A percentile compares a stretch with the other conserved stretches of the same genome.
Conservation (phyloP, 2,329 filamentous ascomycete species). For the Trichoderma afroharzianum region DNA sequence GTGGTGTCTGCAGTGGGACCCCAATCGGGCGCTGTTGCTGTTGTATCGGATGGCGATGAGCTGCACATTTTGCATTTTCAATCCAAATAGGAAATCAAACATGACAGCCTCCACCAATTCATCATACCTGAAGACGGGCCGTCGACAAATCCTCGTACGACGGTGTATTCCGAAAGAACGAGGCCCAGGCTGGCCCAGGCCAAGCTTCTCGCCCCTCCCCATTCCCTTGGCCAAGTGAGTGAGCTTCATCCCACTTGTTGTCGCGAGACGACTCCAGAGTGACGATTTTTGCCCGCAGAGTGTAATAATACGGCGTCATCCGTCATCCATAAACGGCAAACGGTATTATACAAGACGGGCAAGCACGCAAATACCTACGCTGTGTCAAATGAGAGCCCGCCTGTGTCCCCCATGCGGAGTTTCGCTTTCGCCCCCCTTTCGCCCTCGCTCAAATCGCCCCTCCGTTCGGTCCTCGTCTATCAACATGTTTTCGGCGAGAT, state of each 20-base stretch:
- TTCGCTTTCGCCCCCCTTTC: neutral
- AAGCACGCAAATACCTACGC: neutral
- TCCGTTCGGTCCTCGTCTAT: slow-evolving; percentile 3
- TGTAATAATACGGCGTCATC: neutral
- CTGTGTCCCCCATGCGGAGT: neutral
- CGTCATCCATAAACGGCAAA: neutral
- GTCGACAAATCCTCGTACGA: neutral
- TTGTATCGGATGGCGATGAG: slow-evolving; percentile 7
- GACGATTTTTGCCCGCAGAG: neutral
- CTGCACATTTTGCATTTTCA: slow-evolving; percentile 12
- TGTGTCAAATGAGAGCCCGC: neutral
- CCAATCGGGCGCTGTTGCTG: neutral
- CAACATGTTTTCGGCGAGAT: slow-evolving; percentile 12
- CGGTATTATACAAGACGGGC: neutral
- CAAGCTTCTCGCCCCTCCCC: neutral
- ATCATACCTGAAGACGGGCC: slow-evolving; percentile 4
- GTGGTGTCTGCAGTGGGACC: neutral
- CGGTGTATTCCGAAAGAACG: neutral
- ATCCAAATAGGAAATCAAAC: slow-evolving; percentile 14
- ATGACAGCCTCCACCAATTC: neutral
- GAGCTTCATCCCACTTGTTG: neutral
- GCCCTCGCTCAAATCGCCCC: neutral
- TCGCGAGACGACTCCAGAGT: neutral
- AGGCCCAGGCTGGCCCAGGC: neutral
- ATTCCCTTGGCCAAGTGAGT: neutral